Base-by-base conservation (phyloP, 2,329 filamentous ascomycete species). In the Rhynchosporium secalis region DNA sequence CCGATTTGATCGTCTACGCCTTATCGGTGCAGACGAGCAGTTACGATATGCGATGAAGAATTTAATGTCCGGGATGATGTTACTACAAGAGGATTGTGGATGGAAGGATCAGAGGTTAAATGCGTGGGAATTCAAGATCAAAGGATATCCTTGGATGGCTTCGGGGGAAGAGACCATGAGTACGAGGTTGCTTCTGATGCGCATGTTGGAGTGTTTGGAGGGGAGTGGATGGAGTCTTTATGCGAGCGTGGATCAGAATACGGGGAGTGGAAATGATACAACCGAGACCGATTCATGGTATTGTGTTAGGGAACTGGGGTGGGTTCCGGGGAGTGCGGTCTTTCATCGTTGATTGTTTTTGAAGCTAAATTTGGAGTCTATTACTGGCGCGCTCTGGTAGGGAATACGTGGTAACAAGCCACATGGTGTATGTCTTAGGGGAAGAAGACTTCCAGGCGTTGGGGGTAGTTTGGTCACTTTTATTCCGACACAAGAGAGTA, bases 211-310 rank as follows among this genome's bases (percentile, higher is more conserved):
- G 51, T 64, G 62, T 13, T 65, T 77, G 31, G 77, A 77, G 62
- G 66, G 65, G 3, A 69, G 75, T 56, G 76, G 76, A 1, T 78
- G 75, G 72, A 74, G 71, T 52, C 70, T 77, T 13, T 78, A 78
- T 68, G 74, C 75, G 1, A 76, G 75, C 62, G 69, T 78, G 33
- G 74, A 76, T 62, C 74, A 77, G 60, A 70, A 47, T 58, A 61
- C 62, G n/a, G 62, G 70, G 60, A 60, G 67, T 28, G 49, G 67
- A 46, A 33, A 70, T 49, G 7, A 68, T 66, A 57, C 54, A 7
- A 62, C 60, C 45, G 68, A 71, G 52, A 65, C 68, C 2, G 69
- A 71, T 55, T 67, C 60, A 49, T 71, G 69, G 70, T 70, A 67
- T 62, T 70, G 68, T 52, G 65, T 71, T 7, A 67, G 58, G 43